Percentiles rank a stretch among this genome's conserved stretches.
Conservation (phyloP, 495 filamentous ascomycete genomes). For the Talaromyces thailandensis region DNA sequence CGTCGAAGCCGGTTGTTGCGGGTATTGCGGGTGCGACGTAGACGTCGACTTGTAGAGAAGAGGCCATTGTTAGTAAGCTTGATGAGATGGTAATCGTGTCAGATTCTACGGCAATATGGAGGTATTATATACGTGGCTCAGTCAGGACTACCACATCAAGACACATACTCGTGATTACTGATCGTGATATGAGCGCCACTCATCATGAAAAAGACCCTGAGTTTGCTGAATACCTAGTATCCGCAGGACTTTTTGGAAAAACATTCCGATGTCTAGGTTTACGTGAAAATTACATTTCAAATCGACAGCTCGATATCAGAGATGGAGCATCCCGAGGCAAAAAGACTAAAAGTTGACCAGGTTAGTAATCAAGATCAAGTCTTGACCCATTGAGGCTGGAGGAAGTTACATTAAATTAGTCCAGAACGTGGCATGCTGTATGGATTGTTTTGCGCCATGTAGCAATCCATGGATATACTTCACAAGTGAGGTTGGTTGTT, state of each 20-base stretch:
- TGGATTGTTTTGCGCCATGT: not conserved
- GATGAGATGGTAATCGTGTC: not conserved
- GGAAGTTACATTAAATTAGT: not conserved
- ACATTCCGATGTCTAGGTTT: not conserved
- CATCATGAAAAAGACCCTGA: not conserved
- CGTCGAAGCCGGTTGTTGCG: not conserved
- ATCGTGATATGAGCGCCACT: not conserved
- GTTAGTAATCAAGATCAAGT: not conserved
- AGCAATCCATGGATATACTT: not conserved
- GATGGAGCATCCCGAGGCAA: not conserved
- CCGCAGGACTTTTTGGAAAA: not conserved
- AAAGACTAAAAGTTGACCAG: not conserved
- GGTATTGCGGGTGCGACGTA: constrained; percentile 2
- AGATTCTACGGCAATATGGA: not conserved
- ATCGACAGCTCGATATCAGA: not conserved
- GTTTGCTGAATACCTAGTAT: not conserved
- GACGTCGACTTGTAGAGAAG: not conserved
- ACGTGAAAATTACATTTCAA: not conserved
- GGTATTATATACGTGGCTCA: not conserved
- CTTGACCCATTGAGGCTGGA: not conserved
- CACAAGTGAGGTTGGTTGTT: not conserved
- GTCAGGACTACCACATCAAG: not conserved
- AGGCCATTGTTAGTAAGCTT: not conserved
- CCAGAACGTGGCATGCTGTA: not conserved
- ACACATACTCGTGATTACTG: not conserved